Evolutionary conservation across 2,329 filamentous ascomycete species (phyloP).

Genomic region (Chaetothyriales sp.): DNA sequence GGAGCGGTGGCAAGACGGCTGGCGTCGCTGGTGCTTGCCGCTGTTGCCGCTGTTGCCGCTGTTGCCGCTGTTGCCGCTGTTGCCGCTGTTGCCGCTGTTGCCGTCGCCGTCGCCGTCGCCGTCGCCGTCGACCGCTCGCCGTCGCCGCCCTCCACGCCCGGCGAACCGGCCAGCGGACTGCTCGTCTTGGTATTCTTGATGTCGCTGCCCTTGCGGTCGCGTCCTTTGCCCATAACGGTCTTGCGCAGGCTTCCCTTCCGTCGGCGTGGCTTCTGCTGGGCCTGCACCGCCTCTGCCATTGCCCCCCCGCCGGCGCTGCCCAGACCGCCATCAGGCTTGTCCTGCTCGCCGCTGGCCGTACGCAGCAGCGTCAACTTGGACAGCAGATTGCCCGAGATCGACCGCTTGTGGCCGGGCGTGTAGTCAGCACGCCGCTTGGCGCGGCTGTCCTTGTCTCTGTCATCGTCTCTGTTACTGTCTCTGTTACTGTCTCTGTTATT

Average conservation of each 20-base stretch:
- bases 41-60: neutral
- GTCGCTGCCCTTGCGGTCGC: conserved; percentile 42
- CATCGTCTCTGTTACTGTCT: neutral
- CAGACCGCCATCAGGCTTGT: conserved; percentile 18
- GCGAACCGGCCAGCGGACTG: conserved; percentile 20
- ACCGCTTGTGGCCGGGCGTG: conserved; percentile 33
- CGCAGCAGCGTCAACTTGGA: conserved; percentile 59
- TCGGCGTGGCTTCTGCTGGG: conserved; percentile 44
- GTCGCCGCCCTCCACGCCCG: conserved; percentile 23
- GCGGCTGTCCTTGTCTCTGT: neutral
- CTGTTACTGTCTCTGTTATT: neutral
- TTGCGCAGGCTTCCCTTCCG: conserved; percentile 78
- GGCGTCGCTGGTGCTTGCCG: neutral
- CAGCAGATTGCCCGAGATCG: conserved; percentile 50
- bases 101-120: neutral
- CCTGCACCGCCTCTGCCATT: conserved; percentile 35
- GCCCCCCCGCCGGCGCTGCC: conserved; percentile 27
- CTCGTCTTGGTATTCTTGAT: conserved; percentile 30
- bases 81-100: conserved; percentile 11
- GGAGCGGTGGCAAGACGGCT: neutral
- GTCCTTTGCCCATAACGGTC: conserved; percentile 63
- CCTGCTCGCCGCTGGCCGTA: conserved; percentile 21
- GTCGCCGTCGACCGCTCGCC: no score
- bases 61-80: neutral
- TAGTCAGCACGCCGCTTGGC: neutral